These are phyloP conservation scores for Babjeviella inositovora DNA, from an alignment of 805 yeast species.

Conservation along the genomic window DNA sequence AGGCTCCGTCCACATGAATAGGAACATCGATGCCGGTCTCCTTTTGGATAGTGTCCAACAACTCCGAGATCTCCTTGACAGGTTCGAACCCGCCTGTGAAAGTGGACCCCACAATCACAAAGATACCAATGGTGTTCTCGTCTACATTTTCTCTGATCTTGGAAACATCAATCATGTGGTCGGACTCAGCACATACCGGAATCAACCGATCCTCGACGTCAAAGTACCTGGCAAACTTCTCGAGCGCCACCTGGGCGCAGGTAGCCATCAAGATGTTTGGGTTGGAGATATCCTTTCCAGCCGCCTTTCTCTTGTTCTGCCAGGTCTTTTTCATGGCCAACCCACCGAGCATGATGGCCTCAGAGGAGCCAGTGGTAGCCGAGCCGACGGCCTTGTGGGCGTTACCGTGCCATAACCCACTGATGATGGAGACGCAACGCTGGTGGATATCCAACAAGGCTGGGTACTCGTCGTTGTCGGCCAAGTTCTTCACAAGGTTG, in stretches of 20 bases:
- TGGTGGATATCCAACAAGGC: slow-evolving; percentile 64
- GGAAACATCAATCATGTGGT: slow-evolving; percentile 47
- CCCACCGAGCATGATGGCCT: slow-evolving; percentile 89
- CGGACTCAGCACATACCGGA: slow-evolving; percentile 41
- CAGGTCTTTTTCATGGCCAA: slow-evolving; percentile 82
- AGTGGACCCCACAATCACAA: slow-evolving; percentile 80
- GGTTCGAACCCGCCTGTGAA: slow-evolving; percentile 88
- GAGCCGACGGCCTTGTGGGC: slow-evolving; percentile 43
- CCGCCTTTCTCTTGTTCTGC: slow-evolving; percentile 50
- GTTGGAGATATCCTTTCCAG: slow-evolving; percentile 39
- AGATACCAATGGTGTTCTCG: slow-evolving; percentile 87
- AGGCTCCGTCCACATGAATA: slow-evolving; percentile 89
- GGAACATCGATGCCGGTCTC: slow-evolving; percentile 57
- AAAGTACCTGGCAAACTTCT: slow-evolving; percentile 86
- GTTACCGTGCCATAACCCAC: slow-evolving; percentile 52
- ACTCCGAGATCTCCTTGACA: slow-evolving; percentile 39
- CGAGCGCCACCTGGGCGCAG: slow-evolving; percentile 87
- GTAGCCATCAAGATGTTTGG: slow-evolving; percentile 90
- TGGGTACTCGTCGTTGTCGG: slow-evolving; percentile 91
- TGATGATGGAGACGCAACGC: slow-evolving; percentile 68
- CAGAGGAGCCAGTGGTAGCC: slow-evolving; percentile 89
- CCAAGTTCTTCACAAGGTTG: slow-evolving; percentile 74
- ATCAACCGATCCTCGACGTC: slow-evolving; percentile 78
- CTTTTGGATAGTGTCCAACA: slow-evolving; percentile 54
- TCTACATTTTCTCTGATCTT: slow-evolving; percentile 52